phyloP scores from a whole-genome alignment of 2,329 filamentous ascomycete species.

The Anthostomella pinea region DNA sequence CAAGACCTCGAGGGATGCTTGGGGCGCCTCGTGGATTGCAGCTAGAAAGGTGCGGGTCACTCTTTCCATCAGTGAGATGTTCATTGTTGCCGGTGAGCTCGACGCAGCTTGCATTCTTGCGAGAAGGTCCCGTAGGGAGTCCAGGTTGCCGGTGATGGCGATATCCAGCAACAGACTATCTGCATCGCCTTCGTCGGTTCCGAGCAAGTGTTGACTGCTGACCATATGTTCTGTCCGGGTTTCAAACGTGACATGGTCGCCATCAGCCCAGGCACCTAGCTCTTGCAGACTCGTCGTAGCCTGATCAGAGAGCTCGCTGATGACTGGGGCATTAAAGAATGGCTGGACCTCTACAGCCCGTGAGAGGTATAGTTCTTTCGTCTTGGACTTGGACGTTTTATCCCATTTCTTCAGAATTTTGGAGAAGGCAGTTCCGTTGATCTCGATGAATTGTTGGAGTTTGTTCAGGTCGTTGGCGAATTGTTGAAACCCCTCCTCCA shows the following conservation, averaged over 20 bases:
- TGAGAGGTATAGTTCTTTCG: slow-evolving; percentile 95
- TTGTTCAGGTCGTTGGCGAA: slow-evolving; percentile 97
- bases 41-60: slow-evolving; percentile 88
- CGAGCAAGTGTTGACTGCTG: slow-evolving; percentile 62
- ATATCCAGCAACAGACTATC: slow-evolving; percentile 87
- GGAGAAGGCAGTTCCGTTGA: slow-evolving; percentile 96
- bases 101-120: slow-evolving; percentile 60
- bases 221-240: slow-evolving; percentile 58
- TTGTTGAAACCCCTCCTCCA: slow-evolving; percentile 96
- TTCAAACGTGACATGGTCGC: slow-evolving; percentile 85
- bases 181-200: slow-evolving; percentile 83
- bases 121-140: slow-evolving; percentile 78
- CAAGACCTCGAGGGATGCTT: slow-evolving; percentile 71
- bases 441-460: slow-evolving; percentile 96
- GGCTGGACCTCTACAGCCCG: slow-evolving; percentile 95
- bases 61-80: slow-evolving; percentile 63
- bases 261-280: slow-evolving; percentile 94
- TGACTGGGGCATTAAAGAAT: slow-evolving; percentile 96
- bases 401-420: slow-evolving; percentile 99
- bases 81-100: slow-evolving; percentile 46
- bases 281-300: slow-evolving; percentile 95
- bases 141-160: slow-evolving; percentile 76
- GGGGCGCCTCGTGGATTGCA: slow-evolving; percentile 80
- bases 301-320: slow-evolving; percentile 94
- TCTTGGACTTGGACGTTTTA: slow-evolving; percentile 98